These are phyloP conservation scores for Boletus sensibilis DNA, from an alignment of 768 basidiomycete species.

Conservation along the genomic window DNA sequence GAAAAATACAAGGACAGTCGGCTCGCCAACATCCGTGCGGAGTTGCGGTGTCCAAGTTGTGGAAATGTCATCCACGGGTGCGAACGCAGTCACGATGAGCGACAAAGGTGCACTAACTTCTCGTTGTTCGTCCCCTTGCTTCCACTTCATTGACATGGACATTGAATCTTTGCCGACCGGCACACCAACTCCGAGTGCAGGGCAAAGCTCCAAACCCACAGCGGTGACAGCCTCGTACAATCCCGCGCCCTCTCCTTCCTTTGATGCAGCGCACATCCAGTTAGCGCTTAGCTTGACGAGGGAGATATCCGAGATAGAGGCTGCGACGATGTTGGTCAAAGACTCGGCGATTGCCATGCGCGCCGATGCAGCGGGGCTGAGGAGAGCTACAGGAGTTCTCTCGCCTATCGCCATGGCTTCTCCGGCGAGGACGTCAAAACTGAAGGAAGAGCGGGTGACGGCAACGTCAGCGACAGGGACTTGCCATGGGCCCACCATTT, in stretches of 20 bases:
- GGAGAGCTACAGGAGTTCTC: conserved; percentile 87
- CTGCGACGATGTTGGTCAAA: conserved; percentile 86
- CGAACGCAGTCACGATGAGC: conserved; percentile 92
- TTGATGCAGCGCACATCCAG: conserved; percentile 98
- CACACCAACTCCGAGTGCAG: conserved; percentile 85
- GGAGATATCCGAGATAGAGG: conserved; percentile 64
- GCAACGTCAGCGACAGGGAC: conserved; percentile 97
- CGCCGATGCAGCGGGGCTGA: conserved; percentile 86
- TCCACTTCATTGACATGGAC: conserved; percentile 99
- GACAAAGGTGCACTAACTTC: conserved; percentile 92
- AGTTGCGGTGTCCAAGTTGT: conserved; percentile 94
- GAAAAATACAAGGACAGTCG: conserved; percentile 81
- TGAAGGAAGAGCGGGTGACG: conserved; percentile 91
- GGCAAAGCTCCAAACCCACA: conserved; percentile 92
- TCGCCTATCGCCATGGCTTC: conserved; percentile 99
- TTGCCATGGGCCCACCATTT: conserved; percentile 99
- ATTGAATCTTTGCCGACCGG: conserved; percentile 99
- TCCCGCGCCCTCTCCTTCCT: conserved; percentile 82
- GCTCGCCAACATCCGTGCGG: conserved; percentile 55
- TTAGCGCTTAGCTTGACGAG: conserved; percentile 95
- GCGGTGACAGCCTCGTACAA: conserved; percentile 90
- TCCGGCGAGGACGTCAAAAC: conserved; percentile 78
- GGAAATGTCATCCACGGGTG: conserved; percentile 74
- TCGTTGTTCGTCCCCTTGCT: conserved; percentile 55
- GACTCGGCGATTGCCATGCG: conserved; percentile 96